Conservation (phyloP, 176 grass and related monocot species). For the Aegilops tauschii region DNA sequence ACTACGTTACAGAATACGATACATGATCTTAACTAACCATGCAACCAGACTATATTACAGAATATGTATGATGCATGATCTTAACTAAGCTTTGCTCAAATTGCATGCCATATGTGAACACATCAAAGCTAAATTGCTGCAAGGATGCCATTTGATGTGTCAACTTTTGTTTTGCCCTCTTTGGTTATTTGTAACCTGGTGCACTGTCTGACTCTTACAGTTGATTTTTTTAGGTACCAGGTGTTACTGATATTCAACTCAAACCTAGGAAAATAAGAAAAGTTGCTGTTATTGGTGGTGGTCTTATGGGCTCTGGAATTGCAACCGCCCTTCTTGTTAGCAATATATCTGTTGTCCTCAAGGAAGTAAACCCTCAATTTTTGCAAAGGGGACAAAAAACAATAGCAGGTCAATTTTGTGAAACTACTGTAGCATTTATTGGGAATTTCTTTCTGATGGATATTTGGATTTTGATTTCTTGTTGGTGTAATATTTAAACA, state of each 20-base stretch:
- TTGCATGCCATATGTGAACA: background rate
- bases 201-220: conserved; percentile 20
- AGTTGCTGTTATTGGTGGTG: conserved; percentile 92
- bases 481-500: background rate
- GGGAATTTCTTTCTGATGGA: background rate
- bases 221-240: conserved; percentile 67
- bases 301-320: conserved; percentile 98
- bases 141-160: background rate
- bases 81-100: background rate
- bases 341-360: conserved; percentile 76
- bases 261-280: conserved; percentile 84
- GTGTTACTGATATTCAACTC: conserved; percentile 77
- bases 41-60: background rate
- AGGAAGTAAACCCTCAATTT: conserved; percentile 80
- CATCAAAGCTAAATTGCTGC: conserved; percentile 1
- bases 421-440: background rate
- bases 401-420: conserved; percentile 64
- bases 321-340: conserved; percentile 84
- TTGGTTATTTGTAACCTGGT: background rate
- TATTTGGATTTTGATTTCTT: background rate
- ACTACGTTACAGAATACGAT: background rate
- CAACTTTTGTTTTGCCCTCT: background rate
- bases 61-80: background rate
- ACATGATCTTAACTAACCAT: background rate
- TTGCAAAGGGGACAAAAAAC: conserved; percentile 78